Evolutionary conservation across 306 rosid species (phyloP).

Genomic region (Glycine tomentella): DNA sequence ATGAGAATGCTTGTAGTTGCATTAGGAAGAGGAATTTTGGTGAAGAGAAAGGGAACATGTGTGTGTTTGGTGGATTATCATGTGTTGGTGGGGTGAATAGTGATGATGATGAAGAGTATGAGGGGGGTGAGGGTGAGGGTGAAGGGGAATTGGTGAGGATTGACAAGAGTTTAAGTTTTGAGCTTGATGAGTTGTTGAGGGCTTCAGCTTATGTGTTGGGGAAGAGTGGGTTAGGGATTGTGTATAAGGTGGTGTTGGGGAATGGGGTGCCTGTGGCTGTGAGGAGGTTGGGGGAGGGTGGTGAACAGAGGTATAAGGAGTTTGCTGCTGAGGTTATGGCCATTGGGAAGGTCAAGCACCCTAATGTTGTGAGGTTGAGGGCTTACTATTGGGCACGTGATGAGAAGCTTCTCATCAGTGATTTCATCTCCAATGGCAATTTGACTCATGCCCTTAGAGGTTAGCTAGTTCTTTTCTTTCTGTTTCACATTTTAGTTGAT

Average conservation of each 20-base stretch:
- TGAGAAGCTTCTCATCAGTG: constrained; percentile 94
- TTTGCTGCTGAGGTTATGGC: constrained; percentile 86
- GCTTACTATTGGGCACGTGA: constrained; percentile 98
- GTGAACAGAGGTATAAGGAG: constrained; percentile 90
- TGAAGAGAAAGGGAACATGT: constrained; percentile 49
- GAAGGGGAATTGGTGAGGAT: constrained; percentile 87
- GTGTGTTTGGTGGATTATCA: constrained; percentile 47
- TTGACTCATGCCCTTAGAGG: constrained; percentile 82
- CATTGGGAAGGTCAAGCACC: constrained; percentile 91
- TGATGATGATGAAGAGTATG: constrained; percentile 57
- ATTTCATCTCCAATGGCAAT: constrained; percentile 89
- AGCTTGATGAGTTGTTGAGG: constrained; percentile 87
- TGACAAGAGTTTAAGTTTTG: constrained; percentile 84
- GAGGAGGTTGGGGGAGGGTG: constrained; percentile 95
- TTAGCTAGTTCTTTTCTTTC: constrained; percentile 49
- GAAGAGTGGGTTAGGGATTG: constrained; percentile 96
- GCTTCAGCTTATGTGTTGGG: constrained; percentile 98
- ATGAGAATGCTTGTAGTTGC: constrained; percentile 74
- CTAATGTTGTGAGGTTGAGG: constrained; percentile 80
- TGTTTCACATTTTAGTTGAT: background rate
- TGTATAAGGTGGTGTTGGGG: constrained; percentile 92
- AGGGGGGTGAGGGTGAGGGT: constrained; percentile 56
- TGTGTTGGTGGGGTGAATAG: constrained; percentile 47
- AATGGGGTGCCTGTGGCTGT: constrained; percentile 98
- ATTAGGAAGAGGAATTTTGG: constrained; percentile 72